phyloP scores from a whole-genome alignment of 2,329 filamentous ascomycete species.

The Apiospora phragmitis region DNA sequence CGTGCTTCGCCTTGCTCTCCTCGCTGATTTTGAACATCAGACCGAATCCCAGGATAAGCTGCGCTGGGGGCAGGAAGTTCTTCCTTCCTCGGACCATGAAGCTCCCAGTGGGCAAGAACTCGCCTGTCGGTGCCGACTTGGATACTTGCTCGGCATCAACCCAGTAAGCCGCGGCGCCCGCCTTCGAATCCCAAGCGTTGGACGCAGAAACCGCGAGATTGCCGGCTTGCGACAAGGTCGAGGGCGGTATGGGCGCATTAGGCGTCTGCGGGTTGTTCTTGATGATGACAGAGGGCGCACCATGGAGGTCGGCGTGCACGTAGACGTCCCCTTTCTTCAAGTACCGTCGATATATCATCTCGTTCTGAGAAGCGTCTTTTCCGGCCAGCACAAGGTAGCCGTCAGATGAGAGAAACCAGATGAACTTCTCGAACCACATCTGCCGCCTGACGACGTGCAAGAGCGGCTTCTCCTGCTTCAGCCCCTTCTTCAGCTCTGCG shows the following conservation, averaged over 20 bases:
- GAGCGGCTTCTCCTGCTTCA: conserved; percentile 90
- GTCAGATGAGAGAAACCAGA: conserved; percentile 93
- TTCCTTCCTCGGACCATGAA: conserved; percentile 86
- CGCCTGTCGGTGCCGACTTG: conserved; percentile 78
- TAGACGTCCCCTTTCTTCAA: conserved; percentile 89
- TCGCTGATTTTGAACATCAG: conserved; percentile 88
- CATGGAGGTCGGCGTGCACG: conserved; percentile 85
- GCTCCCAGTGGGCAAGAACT: conserved; percentile 74
- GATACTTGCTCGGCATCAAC: conserved; percentile 87
- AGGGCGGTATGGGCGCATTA: conserved; percentile 86
- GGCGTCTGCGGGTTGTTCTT: conserved; percentile 80
- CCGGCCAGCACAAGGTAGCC: conserved; percentile 90
- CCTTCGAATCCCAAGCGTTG: conserved; percentile 93
- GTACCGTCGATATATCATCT: conserved; percentile 86
- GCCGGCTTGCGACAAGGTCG: conserved; percentile 88
- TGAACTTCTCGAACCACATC: conserved; percentile 97
- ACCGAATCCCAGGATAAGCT: conserved; percentile 83
- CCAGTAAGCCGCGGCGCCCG: conserved; percentile 96
- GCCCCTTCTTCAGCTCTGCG: conserved; percentile 78
- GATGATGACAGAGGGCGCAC: conserved; percentile 82
- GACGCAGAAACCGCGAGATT: conserved; percentile 82
- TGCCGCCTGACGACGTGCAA: conserved; percentile 79
- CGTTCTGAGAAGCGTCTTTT: conserved; percentile 85
- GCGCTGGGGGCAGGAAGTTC: conserved; percentile 85
- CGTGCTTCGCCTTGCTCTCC: conserved; percentile 78